These are phyloP conservation scores for Dicorynia guianensis DNA, from an alignment of 306 rosid species.

Conservation along the genomic window DNA sequence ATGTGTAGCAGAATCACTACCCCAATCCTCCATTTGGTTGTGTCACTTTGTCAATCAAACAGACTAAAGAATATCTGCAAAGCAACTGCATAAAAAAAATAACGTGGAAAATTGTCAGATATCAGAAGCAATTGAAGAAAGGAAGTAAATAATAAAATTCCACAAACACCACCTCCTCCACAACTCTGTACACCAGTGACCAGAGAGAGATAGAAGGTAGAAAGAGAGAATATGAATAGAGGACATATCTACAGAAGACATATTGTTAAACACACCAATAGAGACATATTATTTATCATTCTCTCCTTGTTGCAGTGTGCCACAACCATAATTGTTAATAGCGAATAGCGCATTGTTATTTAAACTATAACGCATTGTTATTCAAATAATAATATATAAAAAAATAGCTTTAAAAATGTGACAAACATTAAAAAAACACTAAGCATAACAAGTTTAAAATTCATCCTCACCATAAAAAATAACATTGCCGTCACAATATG, in stretches of 20 bases:
- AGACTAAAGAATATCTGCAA: conserved; percentile 15
- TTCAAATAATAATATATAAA: no score
- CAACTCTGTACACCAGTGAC: background rate
- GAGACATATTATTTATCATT: background rate
- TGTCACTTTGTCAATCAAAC: conserved; percentile 18
- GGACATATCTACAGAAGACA: background rate
- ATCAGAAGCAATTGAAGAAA: background rate
- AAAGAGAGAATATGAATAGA: background rate
- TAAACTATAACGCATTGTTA: no score
- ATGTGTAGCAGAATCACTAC: conserved; percentile 45
- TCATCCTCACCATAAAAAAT: no score
- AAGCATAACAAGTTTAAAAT: no score
- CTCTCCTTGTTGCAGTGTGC: background rate
- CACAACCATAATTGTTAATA: no score
- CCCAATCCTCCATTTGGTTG: conserved; percentile 77
- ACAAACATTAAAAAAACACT: no score
- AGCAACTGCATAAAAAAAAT: conserved; percentile 26
- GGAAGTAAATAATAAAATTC: background rate
- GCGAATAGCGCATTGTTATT: no score
- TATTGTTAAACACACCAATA: background rate
- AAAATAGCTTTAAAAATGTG: no score
- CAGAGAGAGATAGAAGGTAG: background rate
- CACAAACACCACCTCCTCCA: background rate
- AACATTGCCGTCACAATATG: no score
- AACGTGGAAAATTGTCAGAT: background rate